A percentile compares a stretch with the other conserved stretches of the same genome.
phyloP scores from a whole-genome alignment of 441 rosid species.

The Euphorbia schlechtendalii region DNA sequence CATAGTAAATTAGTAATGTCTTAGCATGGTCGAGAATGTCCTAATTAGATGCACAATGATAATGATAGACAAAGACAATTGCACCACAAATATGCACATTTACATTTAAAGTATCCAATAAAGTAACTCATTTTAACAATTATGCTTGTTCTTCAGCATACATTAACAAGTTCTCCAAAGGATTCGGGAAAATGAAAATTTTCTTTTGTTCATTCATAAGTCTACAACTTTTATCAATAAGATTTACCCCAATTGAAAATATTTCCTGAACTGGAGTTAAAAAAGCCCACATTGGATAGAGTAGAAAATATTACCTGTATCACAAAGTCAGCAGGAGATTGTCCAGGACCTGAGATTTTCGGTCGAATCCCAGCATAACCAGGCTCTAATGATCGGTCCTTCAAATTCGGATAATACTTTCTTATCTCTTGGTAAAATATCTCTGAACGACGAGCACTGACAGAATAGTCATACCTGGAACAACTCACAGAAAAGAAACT shows the following conservation, averaged over 20 bases:
- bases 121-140: no score
- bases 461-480: slow-evolving; percentile 66
- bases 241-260: background rate
- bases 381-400: slow-evolving; percentile 58
- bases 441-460: slow-evolving; percentile 39
- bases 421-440: slow-evolving; percentile 69
- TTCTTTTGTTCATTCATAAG: background rate
- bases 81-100: no score
- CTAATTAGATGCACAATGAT: no score
- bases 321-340: slow-evolving; percentile 55
- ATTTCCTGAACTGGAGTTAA: no score
- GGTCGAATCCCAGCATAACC: slow-evolving; percentile 90
- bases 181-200: background rate
- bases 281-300: background rate
- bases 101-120: no score
- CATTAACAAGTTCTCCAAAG: background rate
- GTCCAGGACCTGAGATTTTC: slow-evolving; percentile 69
- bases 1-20: no score
- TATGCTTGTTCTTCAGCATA: background rate
- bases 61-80: no score
- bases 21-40: no score
- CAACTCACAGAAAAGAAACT: slow-evolving; percentile 11
- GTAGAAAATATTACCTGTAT: slow-evolving; percentile 48
- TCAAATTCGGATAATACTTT: slow-evolving; percentile 67
- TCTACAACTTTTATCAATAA: no score